phyloP scores from a whole-genome alignment of 208 protist genomes.

The Paratrypanosoma confusum region DNA sequence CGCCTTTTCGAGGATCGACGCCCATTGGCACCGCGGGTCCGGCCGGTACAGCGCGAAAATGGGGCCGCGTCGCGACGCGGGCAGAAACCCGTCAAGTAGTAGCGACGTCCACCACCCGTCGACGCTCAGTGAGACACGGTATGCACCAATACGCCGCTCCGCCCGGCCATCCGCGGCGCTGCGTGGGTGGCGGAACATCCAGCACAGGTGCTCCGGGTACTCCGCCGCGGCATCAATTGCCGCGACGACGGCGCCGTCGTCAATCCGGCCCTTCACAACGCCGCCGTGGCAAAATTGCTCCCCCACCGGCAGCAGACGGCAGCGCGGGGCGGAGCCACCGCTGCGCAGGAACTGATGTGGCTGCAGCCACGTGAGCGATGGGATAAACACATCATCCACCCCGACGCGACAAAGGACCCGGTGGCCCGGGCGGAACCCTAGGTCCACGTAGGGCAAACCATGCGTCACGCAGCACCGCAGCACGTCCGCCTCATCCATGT shows the following conservation, averaged over 20 bases:
- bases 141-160: conserved; percentile 8
- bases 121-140: conserved; percentile 10
- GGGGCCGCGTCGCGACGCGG: neutral
- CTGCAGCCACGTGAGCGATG: conserved; percentile 1
- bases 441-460: no score
- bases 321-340: neutral
- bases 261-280: conserved; percentile 2
- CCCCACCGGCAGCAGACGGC: conserved; percentile 3
- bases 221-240: conserved; percentile 5
- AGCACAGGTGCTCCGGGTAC: conserved; percentile 4
- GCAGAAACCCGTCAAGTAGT: conserved; percentile 21
- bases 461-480: no score
- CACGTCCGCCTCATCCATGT: no score
- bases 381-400: no score
- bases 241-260: conserved; percentile 5
- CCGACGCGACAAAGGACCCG: no score
- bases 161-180: neutral
- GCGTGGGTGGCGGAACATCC: conserved; percentile 7
- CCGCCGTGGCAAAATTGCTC: conserved; percentile 1
- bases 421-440: no score
- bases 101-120: conserved; percentile 15
- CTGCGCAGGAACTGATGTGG: conserved; percentile 2
- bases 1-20: conserved; percentile 75
- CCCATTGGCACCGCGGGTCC: no score
- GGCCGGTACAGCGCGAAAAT: neutral